Evolutionary conservation across 1,284 basidiomycete species (phyloP).

Genomic region (Microbotryum scabiosae): DNA sequence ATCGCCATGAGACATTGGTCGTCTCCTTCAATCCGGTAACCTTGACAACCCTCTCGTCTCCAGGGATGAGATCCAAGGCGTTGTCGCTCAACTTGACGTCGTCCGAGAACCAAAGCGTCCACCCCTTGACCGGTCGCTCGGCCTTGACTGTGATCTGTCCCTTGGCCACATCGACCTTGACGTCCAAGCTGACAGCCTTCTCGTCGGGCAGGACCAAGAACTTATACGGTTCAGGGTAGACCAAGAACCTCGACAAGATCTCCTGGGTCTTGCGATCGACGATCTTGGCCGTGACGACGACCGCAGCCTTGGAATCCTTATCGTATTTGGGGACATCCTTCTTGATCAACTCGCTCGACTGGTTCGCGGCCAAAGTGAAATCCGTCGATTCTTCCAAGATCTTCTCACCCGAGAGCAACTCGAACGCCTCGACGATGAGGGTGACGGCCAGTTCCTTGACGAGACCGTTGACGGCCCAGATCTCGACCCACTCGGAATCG

Average conservation of each 20-base stretch:
- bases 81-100: conserved; percentile 74
- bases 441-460: conserved; percentile 51
- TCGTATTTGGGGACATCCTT: conserved; percentile 54
- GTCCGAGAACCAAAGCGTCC: conserved; percentile 62
- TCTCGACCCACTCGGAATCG: conserved; percentile 47
- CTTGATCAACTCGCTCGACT: conserved; percentile 70
- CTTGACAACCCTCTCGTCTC: conserved; percentile 58
- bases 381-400: conserved; percentile 48
- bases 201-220: conserved; percentile 68
- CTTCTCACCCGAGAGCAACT: conserved; percentile 53
- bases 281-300: conserved; percentile 67
- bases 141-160: conserved; percentile 55
- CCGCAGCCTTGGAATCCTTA: conserved; percentile 52
- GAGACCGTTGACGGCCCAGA: conserved; percentile 77
- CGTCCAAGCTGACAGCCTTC: conserved; percentile 52
- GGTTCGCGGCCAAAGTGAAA: conserved; percentile 57
- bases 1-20: conserved; percentile 45
- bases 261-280: conserved; percentile 45
- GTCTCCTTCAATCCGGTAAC: conserved; percentile 56
- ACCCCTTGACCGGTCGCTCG: conserved; percentile 68
- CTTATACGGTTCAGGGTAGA: conserved; percentile 66
- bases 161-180: conserved; percentile 53
- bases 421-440: conserved; percentile 62
- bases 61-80: conserved; percentile 74
- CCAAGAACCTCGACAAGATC: conserved; percentile 63